phyloP scores from a whole-genome alignment of 805 yeast genomes.

The Pichia exigua region DNA sequence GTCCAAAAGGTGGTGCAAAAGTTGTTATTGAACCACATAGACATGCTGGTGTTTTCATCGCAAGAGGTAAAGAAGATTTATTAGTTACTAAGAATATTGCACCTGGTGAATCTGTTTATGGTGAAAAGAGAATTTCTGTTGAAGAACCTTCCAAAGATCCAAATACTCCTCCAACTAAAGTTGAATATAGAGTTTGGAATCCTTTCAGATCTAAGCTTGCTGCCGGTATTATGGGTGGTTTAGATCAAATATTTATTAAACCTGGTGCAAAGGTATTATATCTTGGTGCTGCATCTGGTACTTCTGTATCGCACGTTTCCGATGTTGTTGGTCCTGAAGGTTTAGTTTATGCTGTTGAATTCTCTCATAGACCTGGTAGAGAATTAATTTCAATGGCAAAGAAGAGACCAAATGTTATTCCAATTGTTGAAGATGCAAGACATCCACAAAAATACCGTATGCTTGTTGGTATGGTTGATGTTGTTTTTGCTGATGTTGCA shows the following conservation, averaged over 20 bases:
- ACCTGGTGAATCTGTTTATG: slow-evolving; percentile 98
- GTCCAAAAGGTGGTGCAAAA: slow-evolving; percentile 88
- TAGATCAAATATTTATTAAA: slow-evolving; percentile 92
- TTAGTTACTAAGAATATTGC: slow-evolving; percentile 94
- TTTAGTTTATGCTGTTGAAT: slow-evolving; percentile 96
- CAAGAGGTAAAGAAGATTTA: slow-evolving; percentile 99
- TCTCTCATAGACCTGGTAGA: slow-evolving; percentile 99
- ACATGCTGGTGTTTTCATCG: slow-evolving; percentile 98
- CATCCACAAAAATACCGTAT: slow-evolving; percentile 99
- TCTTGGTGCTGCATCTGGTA: slow-evolving; percentile 99
- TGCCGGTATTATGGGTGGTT: slow-evolving; percentile 99
- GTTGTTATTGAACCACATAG: slow-evolving; percentile 98
- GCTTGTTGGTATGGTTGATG: slow-evolving; percentile 98
- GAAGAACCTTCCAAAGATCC: slow-evolving; percentile 91
- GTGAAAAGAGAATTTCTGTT: slow-evolving; percentile 91
- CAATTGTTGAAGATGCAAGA: slow-evolving; percentile 99
- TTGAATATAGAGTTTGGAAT: slow-evolving; percentile 99
- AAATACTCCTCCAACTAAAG: slow-evolving; percentile 84
- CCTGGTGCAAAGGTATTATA: slow-evolving; percentile 98
- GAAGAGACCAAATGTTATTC: slow-evolving; percentile 98
- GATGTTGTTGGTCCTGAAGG: slow-evolving; percentile 99
- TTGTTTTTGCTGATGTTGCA: slow-evolving; percentile 98
- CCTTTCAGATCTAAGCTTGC: slow-evolving; percentile 99
- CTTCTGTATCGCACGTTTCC: slow-evolving; percentile 96
- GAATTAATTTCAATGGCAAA: slow-evolving; percentile 99